Evolutionary conservation across 495 filamentous ascomycete genomes (phyloP), one percentile per base, ranked within the genome.

Genomic region (Podospora australis): DNA sequence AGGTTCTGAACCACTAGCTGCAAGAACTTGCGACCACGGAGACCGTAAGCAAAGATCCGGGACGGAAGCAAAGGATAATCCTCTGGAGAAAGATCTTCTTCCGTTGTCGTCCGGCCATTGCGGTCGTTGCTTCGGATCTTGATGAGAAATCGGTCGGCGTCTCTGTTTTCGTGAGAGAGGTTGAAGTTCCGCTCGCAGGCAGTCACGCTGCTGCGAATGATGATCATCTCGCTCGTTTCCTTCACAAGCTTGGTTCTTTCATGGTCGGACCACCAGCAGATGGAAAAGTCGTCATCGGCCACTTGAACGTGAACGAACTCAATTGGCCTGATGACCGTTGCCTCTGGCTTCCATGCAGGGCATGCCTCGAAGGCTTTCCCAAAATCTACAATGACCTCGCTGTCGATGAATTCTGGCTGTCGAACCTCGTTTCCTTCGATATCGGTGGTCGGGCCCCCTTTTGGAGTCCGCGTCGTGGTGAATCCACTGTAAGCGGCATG

Each of bases 341-440:
- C 54, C 46, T 61, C 60, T 14, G 57, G 57, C 42, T 53, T 42
- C 64, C 65, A 69, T 9, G 48, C 51, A 0, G 63, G 59, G 19
- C 55, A 56, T 17, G 56, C 53, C 48, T 71, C 57, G 39, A 64
- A 75, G 0, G 70, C 75, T 34, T 71, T 65, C 7, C 57, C 58
- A 41, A 74, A 69, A 41, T 79, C 75, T 11, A 77, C 64, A 9
- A 79, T 71, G 38, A 77, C 68, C 25, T 76, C 64, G 50, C 74
- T 70, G 10, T 78, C 68, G 36, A 59, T 41, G 38, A 60, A 56
- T 41, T 65, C 60, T n/a, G n/a, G n/a, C n/a, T n/a, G n/a, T n/a
- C n/a, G n/a, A n/a, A n/a, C n/a, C n/a, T n/a, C n/a, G n/a, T n/a
- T n/a, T n/a, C n/a, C n/a, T n/a, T n/a, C n/a, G n/a, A n/a, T n/a